phyloP scores from a whole-genome alignment of 208 protist species.

The Trypanosomatidae sp. region DNA sequence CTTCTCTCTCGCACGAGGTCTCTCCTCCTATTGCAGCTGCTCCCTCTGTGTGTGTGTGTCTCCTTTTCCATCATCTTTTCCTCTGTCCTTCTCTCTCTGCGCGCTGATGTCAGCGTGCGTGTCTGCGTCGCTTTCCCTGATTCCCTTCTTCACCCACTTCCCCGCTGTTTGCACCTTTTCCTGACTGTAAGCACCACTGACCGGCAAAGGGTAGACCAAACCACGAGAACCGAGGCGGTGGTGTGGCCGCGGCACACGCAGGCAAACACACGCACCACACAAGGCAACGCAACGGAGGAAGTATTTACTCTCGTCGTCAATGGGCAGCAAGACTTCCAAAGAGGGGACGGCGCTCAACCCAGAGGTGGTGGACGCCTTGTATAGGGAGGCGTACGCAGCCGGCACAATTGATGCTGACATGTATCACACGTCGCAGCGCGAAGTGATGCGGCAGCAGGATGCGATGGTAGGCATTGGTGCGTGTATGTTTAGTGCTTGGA shows the following conservation, averaged over 20 bases:
- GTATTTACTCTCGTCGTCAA: background rate
- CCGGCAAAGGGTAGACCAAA: background rate
- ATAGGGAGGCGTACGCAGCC: conserved; percentile 39
- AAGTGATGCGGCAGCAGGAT: conserved; percentile 30
- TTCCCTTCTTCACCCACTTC: background rate
- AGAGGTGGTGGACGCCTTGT: conserved; percentile 32
- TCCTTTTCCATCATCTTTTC: background rate
- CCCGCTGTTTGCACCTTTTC: background rate
- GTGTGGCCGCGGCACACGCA: background rate
- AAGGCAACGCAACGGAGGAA: background rate
- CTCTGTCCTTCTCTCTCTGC: background rate
- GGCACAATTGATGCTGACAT: conserved; percentile 35
- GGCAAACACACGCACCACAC: background rate
- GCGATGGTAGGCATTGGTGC: conserved; percentile 12
- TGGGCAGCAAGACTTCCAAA: conserved; percentile 18
- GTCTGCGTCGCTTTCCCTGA: background rate
- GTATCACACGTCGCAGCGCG: conserved; percentile 29
- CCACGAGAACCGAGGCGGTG: background rate
- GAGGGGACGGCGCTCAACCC: background rate
- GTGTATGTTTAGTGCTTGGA: conserved; percentile 29
- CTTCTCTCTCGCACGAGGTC: background rate
- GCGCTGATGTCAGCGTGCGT: background rate
- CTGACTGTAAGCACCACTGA: background rate
- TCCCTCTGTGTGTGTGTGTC: background rate
- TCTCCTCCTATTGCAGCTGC: background rate